Evolutionary conservation across 129 eudicot species (phyloP).

Genomic region (Centella asiatica): DNA sequence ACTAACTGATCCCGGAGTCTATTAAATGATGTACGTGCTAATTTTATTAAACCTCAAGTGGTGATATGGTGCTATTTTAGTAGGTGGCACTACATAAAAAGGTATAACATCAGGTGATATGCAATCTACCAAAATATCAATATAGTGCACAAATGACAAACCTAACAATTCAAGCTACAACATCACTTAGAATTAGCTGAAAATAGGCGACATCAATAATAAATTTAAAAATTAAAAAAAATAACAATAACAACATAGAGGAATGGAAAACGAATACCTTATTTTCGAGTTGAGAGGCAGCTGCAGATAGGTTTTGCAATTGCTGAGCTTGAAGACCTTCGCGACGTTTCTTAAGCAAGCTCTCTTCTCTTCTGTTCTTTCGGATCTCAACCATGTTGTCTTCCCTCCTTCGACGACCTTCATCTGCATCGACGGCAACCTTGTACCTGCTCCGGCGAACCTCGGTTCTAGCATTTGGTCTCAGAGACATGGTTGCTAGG

Average conservation of each 20-base stretch:
- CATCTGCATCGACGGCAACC: conserved; percentile 6
- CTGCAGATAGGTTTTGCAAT: background rate
- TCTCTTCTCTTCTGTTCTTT: conserved; percentile 77
- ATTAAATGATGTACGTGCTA: no score
- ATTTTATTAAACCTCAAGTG: no score
- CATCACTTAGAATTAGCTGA: no score
- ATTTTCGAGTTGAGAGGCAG: conserved; percentile 8
- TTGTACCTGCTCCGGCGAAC: conserved; percentile 10
- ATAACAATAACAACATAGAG: background rate
- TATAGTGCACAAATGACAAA: no score
- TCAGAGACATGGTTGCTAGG: background rate
- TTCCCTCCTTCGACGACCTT: conserved; percentile 42
- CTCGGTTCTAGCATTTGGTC: conserved; percentile 1
- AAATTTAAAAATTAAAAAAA: background rate
- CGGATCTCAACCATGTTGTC: conserved; percentile 95
- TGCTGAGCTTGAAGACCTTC: conserved; percentile 11
- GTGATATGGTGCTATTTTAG: no score
- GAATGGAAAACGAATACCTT: background rate
- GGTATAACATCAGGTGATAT: no score
- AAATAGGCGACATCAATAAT: no score
- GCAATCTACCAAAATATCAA: no score
- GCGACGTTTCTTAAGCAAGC: conserved; percentile 69
- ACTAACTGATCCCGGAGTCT: no score
- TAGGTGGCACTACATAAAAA: no score
- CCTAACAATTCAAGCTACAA: no score